These are phyloP conservation scores for Lumnitzera littorea DNA, from an alignment of 345 rosid species.

Conservation along the genomic window DNA sequence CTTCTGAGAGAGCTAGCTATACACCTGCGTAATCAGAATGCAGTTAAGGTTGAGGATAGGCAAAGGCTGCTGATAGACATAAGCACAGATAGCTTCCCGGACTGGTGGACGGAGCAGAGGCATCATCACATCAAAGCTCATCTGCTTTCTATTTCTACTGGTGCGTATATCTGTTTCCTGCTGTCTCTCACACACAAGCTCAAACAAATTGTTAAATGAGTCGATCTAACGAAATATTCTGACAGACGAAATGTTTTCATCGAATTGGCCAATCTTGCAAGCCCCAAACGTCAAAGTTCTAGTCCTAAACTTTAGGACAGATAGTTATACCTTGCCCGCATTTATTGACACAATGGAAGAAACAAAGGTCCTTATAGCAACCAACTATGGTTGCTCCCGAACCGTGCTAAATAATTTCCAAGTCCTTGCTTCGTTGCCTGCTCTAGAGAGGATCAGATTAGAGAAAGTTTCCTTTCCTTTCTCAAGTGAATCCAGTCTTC, in stretches of 20 bases:
- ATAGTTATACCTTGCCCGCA: slow-evolving; percentile 9
- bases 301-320: background rate
- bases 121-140: slow-evolving; percentile 20
- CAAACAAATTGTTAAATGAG: background rate
- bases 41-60: slow-evolving; percentile 1
- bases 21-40: slow-evolving; percentile 7
- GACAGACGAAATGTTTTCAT: slow-evolving; percentile 19
- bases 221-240: too few species aligned
- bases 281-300: slow-evolving; percentile 17
- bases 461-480: slow-evolving; percentile 17
- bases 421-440: slow-evolving; percentile 7
- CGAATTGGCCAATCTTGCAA: slow-evolving; percentile 15
- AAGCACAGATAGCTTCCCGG: slow-evolving; percentile 19
- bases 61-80: slow-evolving; percentile 18
- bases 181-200: background rate
- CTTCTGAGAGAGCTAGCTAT: slow-evolving; percentile 29
- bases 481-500: background rate
- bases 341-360: slow-evolving; percentile 14
- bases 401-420: slow-evolving; percentile 5
- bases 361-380: slow-evolving; percentile 6
- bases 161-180: slow-evolving; percentile 1
- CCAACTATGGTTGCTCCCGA: slow-evolving; percentile 5
- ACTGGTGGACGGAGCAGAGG: slow-evolving; percentile 19
- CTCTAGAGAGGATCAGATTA: slow-evolving; percentile 17
- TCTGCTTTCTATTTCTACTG: slow-evolving; percentile 24